Evolutionary conservation across 2,329 filamentous ascomycete genomes (phyloP).

Genomic region (Cladophialophora psammophila): DNA sequence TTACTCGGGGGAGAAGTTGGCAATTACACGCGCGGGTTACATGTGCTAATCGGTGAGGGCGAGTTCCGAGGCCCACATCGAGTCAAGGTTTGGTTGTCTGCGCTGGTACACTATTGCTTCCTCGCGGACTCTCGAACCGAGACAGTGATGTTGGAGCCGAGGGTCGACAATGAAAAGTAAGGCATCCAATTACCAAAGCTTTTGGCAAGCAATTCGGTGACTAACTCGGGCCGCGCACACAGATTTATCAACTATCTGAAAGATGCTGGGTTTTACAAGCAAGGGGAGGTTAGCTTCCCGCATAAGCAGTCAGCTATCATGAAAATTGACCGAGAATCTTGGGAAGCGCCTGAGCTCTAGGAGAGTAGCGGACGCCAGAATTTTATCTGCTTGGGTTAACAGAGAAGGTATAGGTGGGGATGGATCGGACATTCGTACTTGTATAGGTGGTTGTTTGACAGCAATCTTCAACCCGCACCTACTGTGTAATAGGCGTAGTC

Average conservation of each 20-base stretch:
- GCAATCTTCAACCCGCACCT: background rate
- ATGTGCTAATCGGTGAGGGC: constrained; percentile 89
- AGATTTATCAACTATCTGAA: constrained; percentile 76
- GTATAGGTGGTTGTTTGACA: background rate
- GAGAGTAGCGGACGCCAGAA: background rate
- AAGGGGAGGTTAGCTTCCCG: constrained; percentile 83
- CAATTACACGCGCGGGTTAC: constrained; percentile 87
- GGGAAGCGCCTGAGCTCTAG: constrained; percentile 68
- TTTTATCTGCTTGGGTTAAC: background rate
- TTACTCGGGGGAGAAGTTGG: constrained; percentile 69
- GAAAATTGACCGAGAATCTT: constrained; percentile 78
- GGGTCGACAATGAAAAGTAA: constrained; percentile 89
- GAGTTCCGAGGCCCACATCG: constrained; percentile 82
- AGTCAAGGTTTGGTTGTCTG: constrained; percentile 81
- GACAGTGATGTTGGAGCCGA: constrained; percentile 83
- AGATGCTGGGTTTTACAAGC: constrained; percentile 79
- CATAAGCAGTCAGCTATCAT: constrained; percentile 93
- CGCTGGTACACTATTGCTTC: constrained; percentile 86
- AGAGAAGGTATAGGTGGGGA: background rate
- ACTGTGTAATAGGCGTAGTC: background rate
- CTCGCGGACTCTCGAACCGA: constrained; percentile 80
- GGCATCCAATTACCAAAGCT: constrained; percentile 41
- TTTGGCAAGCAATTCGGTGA: background rate
- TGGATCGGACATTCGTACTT: background rate
- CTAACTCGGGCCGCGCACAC: constrained; percentile 21